Evolutionary conservation across 352 stramenopile species (phyloP).

Genomic region (Globisporangium abappressorium): DNA sequence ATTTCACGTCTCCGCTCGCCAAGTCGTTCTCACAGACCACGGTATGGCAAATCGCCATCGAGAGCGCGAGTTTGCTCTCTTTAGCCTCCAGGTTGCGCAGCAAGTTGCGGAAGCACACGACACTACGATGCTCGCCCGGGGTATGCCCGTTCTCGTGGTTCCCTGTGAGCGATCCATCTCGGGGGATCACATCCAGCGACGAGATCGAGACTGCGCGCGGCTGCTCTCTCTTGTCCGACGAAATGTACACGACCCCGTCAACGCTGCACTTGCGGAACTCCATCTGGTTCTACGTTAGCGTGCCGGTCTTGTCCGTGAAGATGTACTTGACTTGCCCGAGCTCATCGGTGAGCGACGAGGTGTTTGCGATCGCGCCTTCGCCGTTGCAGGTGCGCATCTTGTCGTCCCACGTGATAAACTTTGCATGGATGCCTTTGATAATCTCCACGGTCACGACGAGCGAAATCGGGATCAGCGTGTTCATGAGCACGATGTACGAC

Average conservation of each 20-base stretch:
- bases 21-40: constrained; percentile 76
- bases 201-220: constrained; percentile 33
- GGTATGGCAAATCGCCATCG: constrained; percentile 83
- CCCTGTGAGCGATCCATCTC: constrained; percentile 8
- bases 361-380: constrained; percentile 79
- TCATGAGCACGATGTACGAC: constrained; percentile 90
- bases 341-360: constrained; percentile 89
- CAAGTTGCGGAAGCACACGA: constrained; percentile 43
- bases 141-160: constrained; percentile 14
- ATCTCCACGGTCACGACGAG: constrained; percentile 89
- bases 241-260: constrained; percentile 78
- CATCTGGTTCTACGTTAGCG: constrained; percentile 94
- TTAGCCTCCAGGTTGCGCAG: constrained; percentile 46
- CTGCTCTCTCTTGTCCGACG: constrained; percentile 28
- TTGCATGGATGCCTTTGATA: constrained; percentile 69
- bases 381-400: constrained; percentile 51
- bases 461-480: constrained; percentile 92
- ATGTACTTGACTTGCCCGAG: constrained; percentile 91
- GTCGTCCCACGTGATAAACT: constrained; percentile 79
- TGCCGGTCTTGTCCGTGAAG: constrained; percentile 95
- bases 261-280: constrained; percentile 95
- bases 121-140: neutral
- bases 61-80: constrained; percentile 61
- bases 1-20: constrained; percentile 42
- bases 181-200: constrained; percentile 24